These are phyloP conservation scores for Cyberlindnera sargentensis DNA, from an alignment of 805 yeast genomes.

Conservation along the genomic window DNA sequence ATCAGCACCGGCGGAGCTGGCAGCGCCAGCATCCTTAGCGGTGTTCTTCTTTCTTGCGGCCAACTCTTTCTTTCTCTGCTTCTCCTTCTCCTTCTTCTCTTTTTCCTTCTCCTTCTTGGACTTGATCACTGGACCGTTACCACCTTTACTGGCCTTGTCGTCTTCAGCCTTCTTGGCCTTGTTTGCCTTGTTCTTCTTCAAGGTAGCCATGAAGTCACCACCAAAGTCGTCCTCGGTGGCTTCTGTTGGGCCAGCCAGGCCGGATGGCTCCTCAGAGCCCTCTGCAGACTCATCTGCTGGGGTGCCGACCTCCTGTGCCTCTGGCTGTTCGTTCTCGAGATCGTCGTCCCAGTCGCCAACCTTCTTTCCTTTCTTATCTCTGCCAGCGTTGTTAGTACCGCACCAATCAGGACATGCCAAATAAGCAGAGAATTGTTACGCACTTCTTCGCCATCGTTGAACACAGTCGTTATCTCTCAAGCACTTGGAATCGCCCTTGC, in stretches of 20 bases:
- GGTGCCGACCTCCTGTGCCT: slow-evolving; percentile 47
- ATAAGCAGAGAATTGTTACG: background rate
- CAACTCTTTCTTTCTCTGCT: slow-evolving; percentile 82
- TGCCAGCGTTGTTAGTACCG: slow-evolving; percentile 15
- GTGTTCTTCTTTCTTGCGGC: slow-evolving; percentile 76
- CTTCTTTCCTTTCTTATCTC: slow-evolving; percentile 56
- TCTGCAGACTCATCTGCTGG: slow-evolving; percentile 21
- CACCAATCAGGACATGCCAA: background rate
- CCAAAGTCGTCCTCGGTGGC: slow-evolving; percentile 37
- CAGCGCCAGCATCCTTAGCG: slow-evolving; percentile 15
- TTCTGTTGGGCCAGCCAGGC: slow-evolving; percentile 25
- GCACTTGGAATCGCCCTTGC: no score
- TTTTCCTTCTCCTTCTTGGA: slow-evolving; percentile 92
- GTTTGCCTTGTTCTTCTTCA: slow-evolving; percentile 74
- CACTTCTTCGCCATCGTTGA: slow-evolving; percentile 15
- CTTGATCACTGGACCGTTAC: slow-evolving; percentile 64
- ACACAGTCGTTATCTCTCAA: background rate
- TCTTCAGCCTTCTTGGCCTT: slow-evolving; percentile 60
- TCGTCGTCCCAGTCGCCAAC: slow-evolving; percentile 83
- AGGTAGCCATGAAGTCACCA: slow-evolving; percentile 75
- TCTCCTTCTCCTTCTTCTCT: slow-evolving; percentile 90
- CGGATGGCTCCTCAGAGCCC: slow-evolving; percentile 17
- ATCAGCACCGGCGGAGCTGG: slow-evolving; percentile 2
- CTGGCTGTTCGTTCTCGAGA: slow-evolving; percentile 42
- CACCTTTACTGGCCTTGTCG: slow-evolving; percentile 35